Conservation (phyloP, 2,329 filamentous ascomycete species). For the Colletotrichum tropicale region DNA sequence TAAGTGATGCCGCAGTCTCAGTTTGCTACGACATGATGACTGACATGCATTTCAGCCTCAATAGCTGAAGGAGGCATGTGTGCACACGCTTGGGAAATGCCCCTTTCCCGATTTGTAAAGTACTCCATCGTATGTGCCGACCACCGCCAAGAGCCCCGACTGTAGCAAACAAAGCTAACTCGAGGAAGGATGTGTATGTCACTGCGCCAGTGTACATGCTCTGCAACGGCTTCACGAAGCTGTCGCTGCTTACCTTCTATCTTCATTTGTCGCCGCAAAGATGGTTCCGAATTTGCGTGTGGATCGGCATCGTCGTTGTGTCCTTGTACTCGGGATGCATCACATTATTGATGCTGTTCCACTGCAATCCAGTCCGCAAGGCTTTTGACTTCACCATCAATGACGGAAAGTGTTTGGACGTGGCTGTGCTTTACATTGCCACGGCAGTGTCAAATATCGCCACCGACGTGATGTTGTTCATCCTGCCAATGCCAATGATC, state of each 20-base stretch:
- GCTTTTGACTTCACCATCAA: slow-evolving; percentile 33
- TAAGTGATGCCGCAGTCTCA: not conserved
- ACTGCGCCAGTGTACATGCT: slow-evolving; percentile 34
- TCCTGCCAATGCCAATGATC: slow-evolving; percentile 51
- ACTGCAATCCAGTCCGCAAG: slow-evolving; percentile 37
- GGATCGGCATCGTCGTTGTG: slow-evolving; percentile 33
- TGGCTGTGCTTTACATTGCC: slow-evolving; percentile 51
- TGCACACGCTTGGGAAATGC: slow-evolving; percentile 24
- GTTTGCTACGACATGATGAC: not conserved
- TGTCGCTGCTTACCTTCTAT: slow-evolving; percentile 43
- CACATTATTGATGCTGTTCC: slow-evolving; percentile 38
- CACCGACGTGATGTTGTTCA: slow-evolving; percentile 51
- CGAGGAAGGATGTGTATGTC: slow-evolving; percentile 22
- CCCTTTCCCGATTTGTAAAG: slow-evolving; percentile 1
- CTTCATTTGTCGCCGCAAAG: slow-evolving; percentile 36
- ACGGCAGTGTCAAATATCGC: slow-evolving; percentile 52
- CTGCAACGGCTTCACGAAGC: slow-evolving; percentile 39
- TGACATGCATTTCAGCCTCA: not conserved
- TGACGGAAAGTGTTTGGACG: slow-evolving; percentile 45
- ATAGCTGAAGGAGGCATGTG: slow-evolving; percentile 10
- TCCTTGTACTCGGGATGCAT: slow-evolving; percentile 29
- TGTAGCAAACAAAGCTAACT: not conserved
- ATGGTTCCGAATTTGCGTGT: slow-evolving; percentile 35
- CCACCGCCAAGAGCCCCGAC: not conserved
- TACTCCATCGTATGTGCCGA: slow-evolving; percentile 15